A percentile compares a stretch with the other conserved stretches of the same genome.
Conservation (phyloP, 768 basidiomycete species). For the Mycena galericulata region DNA sequence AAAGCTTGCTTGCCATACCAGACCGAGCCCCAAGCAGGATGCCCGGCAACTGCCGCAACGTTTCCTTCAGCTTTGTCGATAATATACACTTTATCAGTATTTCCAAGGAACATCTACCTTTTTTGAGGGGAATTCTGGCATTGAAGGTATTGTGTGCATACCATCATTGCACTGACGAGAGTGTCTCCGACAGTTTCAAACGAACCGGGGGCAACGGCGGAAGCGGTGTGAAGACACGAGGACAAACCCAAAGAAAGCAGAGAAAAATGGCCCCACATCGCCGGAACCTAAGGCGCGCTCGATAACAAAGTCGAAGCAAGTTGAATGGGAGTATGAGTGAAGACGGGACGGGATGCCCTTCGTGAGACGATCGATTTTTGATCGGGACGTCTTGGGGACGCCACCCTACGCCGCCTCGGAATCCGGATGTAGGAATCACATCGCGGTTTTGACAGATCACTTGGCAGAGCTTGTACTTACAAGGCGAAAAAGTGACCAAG, state of each 20-base stretch:
- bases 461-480: too few species aligned
- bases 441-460: too few species aligned
- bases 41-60: slow-evolving; percentile 69
- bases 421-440: too few species aligned
- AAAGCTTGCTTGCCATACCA: slow-evolving; percentile 56
- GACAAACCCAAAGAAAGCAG: slow-evolving; percentile 36
- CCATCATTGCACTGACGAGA: slow-evolving; percentile 34
- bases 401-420: too few species aligned
- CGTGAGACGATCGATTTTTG: too few species aligned
- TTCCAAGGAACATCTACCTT: slow-evolving; percentile 84
- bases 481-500: too few species aligned
- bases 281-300: too few species aligned
- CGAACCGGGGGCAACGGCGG: slow-evolving; percentile 52
- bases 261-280: slow-evolving; percentile 49
- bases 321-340: too few species aligned
- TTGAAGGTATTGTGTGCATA: neutral
- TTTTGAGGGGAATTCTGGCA: slow-evolving; percentile 4
- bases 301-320: slow-evolving; percentile 31
- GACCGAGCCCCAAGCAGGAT: slow-evolving; percentile 81
- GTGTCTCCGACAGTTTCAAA: slow-evolving; percentile 57
- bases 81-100: slow-evolving; percentile 78
- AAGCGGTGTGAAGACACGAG: slow-evolving; percentile 46
- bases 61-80: slow-evolving; percentile 91
- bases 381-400: too few species aligned
- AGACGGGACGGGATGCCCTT: too few species aligned